phyloP scores from a whole-genome alignment of 768 basidiomycete species.

The Amanita muscaria region DNA sequence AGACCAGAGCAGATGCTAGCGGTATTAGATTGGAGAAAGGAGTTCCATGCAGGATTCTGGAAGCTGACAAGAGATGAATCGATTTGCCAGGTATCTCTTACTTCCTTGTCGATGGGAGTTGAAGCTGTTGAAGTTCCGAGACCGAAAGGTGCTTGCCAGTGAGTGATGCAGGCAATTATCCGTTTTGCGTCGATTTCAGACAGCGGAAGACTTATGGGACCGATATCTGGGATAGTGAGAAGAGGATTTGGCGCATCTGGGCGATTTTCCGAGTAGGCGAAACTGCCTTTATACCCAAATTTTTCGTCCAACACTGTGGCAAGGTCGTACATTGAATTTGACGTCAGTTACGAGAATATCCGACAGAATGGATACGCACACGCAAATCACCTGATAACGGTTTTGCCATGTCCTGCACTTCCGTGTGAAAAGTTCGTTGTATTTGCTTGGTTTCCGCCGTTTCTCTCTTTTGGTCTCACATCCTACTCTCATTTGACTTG shows the following conservation, averaged over 20 bases:
- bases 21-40: conserved; percentile 4
- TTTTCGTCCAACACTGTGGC: not conserved
- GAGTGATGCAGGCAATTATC: conserved; percentile 25
- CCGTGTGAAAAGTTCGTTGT: conserved; percentile 27
- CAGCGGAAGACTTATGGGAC: conserved; percentile 35
- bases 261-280: conserved; percentile 10
- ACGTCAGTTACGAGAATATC: too few relatives aligned
- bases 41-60: conserved; percentile 14
- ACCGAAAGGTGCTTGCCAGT: conserved; percentile 33
- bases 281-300: conserved; percentile 3
- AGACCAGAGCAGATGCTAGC: conserved; percentile 16
- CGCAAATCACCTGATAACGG: too few relatives aligned
- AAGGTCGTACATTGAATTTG: not conserved
- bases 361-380: too few relatives aligned
- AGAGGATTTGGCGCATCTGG: conserved; percentile 32
- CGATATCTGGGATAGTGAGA: conserved; percentile 29
- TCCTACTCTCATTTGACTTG: conserved; percentile 63
- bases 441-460: conserved; percentile 40
- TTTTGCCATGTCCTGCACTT: too few relatives aligned
- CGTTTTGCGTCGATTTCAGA: conserved; percentile 28
- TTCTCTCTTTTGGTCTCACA: conserved; percentile 47
- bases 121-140: conserved; percentile 20
- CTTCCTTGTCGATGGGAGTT: conserved; percentile 20
- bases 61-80: conserved; percentile 19
- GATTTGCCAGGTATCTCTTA: conserved; percentile 28